These are phyloP conservation scores for Melaleuca alternifolia DNA, from an alignment of 345 rosid species.

Conservation along the genomic window DNA sequence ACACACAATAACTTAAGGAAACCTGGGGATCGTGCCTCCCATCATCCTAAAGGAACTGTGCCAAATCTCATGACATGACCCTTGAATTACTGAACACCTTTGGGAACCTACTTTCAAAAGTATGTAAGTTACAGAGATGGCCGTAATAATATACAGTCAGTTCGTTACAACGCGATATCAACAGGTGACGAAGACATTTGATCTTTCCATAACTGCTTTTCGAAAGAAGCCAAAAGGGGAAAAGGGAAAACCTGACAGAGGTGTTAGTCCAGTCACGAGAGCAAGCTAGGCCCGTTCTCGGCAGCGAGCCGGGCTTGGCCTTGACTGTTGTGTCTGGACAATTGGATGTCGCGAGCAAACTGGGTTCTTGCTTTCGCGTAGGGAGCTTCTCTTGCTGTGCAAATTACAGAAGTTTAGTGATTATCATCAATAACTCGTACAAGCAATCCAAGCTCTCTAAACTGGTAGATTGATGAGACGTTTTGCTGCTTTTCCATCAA, in stretches of 20 bases:
- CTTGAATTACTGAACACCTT: neutral
- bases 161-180: neutral
- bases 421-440: neutral
- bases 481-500: neutral
- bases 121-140: neutral
- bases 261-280: slow-evolving; percentile 10
- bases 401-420: neutral
- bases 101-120: neutral
- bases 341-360: slow-evolving; percentile 65
- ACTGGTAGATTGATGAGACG: neutral
- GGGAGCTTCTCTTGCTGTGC: slow-evolving; percentile 88
- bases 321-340: slow-evolving; percentile 58
- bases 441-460: neutral
- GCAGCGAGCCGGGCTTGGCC: slow-evolving; percentile 71
- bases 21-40: neutral
- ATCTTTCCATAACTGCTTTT: neutral
- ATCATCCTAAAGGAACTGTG: neutral
- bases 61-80: neutral
- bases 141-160: neutral
- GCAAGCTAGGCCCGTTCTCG: slow-evolving; percentile 29
- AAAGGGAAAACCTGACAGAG: neutral
- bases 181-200: neutral
- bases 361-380: slow-evolving; percentile 91
- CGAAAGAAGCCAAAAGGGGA: neutral
- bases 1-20: neutral